Percentiles rank a stretch among this genome's conserved stretches.
phyloP scores from a whole-genome alignment of 2,329 filamentous ascomycete species.

The Phymatotrichopsis omnivora region DNA sequence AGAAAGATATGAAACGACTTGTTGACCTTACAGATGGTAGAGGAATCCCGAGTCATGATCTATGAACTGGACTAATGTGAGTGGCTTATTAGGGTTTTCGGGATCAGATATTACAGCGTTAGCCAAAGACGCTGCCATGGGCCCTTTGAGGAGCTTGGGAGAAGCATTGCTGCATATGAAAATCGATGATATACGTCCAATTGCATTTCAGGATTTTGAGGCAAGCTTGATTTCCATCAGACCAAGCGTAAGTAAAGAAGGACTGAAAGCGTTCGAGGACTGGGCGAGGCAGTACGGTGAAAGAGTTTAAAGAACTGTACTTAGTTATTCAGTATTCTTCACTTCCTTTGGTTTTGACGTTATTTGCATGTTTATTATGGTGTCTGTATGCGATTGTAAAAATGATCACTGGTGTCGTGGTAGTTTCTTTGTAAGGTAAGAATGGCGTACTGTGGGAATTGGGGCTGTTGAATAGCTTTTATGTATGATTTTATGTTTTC shows the following conservation, averaged over 20 bases:
- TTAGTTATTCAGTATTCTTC: no score
- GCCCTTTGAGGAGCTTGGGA: constrained; percentile 77
- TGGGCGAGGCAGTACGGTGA: constrained; percentile 94
- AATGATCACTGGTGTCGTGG: no score
- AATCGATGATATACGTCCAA: constrained; percentile 88
- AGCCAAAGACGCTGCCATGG: constrained; percentile 97
- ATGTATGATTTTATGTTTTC: no score
- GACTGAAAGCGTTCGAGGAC: constrained; percentile 80
- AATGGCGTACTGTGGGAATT: no score
- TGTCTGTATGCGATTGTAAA: no score
- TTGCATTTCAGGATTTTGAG: constrained; percentile 71
- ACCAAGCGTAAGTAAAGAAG: constrained; percentile 77
- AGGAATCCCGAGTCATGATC: constrained; percentile 29
- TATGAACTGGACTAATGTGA: constrained; percentile 3
- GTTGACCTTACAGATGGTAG: constrained; percentile 77
- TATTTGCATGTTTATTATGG: no score
- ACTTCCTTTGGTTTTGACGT: no score
- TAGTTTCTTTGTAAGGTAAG: no score
- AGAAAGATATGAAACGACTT: constrained; percentile 60
- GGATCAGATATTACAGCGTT: constrained; percentile 94
- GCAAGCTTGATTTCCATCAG: constrained; percentile 75
- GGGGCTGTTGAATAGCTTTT: no score
- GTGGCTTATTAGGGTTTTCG: constrained; percentile 62
- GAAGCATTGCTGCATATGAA: constrained; percentile 83
- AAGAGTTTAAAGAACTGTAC: constrained; percentile 40